Conservation (phyloP, 139 green algal genomes). For the Tetradesmus lagerheimii region DNA sequence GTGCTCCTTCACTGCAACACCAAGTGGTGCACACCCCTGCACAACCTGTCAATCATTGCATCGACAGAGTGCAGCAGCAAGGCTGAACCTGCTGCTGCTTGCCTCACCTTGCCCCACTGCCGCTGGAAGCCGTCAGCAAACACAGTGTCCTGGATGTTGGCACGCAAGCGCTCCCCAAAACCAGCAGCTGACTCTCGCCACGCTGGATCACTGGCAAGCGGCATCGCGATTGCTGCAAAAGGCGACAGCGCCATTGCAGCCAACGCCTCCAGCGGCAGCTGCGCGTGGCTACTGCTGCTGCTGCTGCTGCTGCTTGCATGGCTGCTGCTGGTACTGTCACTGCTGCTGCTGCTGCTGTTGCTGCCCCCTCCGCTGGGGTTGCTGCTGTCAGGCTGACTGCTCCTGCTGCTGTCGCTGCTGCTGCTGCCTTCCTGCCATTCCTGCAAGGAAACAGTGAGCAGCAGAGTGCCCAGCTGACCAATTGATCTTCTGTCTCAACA, state of each 20-base stretch:
- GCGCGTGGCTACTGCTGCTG: slow-evolving; percentile 7
- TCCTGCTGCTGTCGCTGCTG: slow-evolving; percentile 23
- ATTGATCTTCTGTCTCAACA: too few species aligned
- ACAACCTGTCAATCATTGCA: too few species aligned
- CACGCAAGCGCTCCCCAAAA: slow-evolving; percentile 30
- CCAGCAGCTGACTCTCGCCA: slow-evolving; percentile 30
- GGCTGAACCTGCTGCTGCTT: background rate
- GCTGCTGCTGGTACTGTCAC: background rate
- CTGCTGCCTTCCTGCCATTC: background rate
- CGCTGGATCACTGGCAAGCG: background rate
- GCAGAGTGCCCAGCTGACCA: too few species aligned
- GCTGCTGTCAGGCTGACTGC: background rate
- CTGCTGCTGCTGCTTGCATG: slow-evolving; percentile 19
- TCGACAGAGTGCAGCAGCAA: too few species aligned
- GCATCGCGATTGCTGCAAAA: slow-evolving; percentile 63
- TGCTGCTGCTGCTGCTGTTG: slow-evolving; percentile 13
- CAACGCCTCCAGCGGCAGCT: slow-evolving; percentile 45
- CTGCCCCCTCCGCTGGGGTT: background rate
- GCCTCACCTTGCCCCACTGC: slow-evolving; percentile 26
- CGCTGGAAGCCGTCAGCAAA: slow-evolving; percentile 6
- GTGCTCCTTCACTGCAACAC: background rate
- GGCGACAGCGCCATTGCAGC: slow-evolving; percentile 74
- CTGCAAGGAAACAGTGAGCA: too few species aligned
- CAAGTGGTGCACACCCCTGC: too few species aligned
- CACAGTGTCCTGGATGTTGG: slow-evolving; percentile 13